Base-by-base conservation (phyloP, 768 basidiomycete genomes). In the Boletales sp. region DNA sequence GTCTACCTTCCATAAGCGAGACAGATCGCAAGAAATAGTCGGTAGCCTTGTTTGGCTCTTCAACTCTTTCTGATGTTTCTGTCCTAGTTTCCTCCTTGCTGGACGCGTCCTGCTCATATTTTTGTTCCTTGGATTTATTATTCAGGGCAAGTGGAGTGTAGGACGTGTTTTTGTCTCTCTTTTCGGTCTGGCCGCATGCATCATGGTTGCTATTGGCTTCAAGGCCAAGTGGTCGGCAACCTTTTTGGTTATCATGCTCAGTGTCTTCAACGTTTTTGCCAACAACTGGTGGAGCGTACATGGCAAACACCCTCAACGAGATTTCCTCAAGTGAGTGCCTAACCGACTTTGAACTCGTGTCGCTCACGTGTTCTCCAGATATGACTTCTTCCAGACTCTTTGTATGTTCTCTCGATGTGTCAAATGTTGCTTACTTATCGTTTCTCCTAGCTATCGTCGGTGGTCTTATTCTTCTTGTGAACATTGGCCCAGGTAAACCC, bases 211-310 rank as follows among this genome's bases (percentile, higher is more conserved):
- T 10, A 80, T 98, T 53, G 97, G 97, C 40, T 98, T 97, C 84
- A 98, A 98, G 74, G 95, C 97, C 61, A 98, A 97, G 73, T 97
- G 94, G 91, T 93, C 91, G 13, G 95, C 95, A 3, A 82, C 85
- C 12, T 98, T 98, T 83, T 81, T 99, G 53, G 94, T 97, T 52
- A 70, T 97, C 55, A 79, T 94, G 4, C 72, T 99, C 62, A 91
- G 89, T 64, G 69, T 91, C 60, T 97, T 98, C 85, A 99, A 99
- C 67, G 93, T 95, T 31, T 90, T 95, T 61, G 90, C 89, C 70
- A 99, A 99, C 78, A 97, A 97, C 72, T 99, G 90, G 89, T 99
- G 95, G 95, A 85, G 81, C 58, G 85, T 98, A 19, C 86, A 93
- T 68, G 81, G 85, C 40, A 82, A 85, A 39, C 97, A 98, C 69